These are phyloP conservation scores for Bipolaris cookei DNA, from an alignment of 2,329 filamentous ascomycete genomes.

Conservation along the genomic window DNA sequence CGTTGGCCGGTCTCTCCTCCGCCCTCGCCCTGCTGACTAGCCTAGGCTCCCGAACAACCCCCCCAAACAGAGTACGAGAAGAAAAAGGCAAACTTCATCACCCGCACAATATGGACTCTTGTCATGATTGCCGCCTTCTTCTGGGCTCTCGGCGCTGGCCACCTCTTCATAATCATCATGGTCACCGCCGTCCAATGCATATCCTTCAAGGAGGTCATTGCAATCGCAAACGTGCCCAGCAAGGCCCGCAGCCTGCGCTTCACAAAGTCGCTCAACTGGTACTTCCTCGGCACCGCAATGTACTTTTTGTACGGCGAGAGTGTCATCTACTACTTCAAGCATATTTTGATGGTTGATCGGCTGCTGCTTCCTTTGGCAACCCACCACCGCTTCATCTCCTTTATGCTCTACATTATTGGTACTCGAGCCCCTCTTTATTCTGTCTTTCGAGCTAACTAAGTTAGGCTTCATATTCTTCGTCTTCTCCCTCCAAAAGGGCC, in stretches of 20 bases:
- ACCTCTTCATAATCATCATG: slow-evolving; percentile 95
- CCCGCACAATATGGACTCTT: slow-evolving; percentile 95
- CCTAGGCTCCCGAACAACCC: slow-evolving; percentile 44
- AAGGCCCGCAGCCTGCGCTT: slow-evolving; percentile 88
- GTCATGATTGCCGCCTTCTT: slow-evolving; percentile 98
- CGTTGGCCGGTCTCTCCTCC: not conserved
- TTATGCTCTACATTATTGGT: slow-evolving; percentile 97
- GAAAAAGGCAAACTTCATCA: slow-evolving; percentile 98
- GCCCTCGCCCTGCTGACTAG: slow-evolving; percentile 26
- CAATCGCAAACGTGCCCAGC: slow-evolving; percentile 93
- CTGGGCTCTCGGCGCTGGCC: slow-evolving; percentile 87
- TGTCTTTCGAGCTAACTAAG: slow-evolving; percentile 30
- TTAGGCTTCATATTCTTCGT: slow-evolving; percentile 98
- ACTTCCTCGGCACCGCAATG: slow-evolving; percentile 98
- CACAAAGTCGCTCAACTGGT: slow-evolving; percentile 98
- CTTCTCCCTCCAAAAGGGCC: slow-evolving; percentile 87
- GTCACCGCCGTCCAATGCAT: slow-evolving; percentile 94
- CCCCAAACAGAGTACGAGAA: slow-evolving; percentile 83
- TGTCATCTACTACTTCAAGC: slow-evolving; percentile 99
- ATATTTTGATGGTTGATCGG: slow-evolving; percentile 93
- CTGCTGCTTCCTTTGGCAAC: slow-evolving; percentile 92
- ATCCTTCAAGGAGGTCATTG: slow-evolving; percentile 99
- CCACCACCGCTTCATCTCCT: slow-evolving; percentile 98
- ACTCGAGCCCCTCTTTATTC: slow-evolving; percentile 39
- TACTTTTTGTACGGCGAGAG: slow-evolving; percentile 99